A percentile compares a stretch with the other conserved stretches of the same genome.
phyloP scores from a whole-genome alignment of 2,329 filamentous ascomycete genomes.

The Colletotrichum endophyticum region DNA sequence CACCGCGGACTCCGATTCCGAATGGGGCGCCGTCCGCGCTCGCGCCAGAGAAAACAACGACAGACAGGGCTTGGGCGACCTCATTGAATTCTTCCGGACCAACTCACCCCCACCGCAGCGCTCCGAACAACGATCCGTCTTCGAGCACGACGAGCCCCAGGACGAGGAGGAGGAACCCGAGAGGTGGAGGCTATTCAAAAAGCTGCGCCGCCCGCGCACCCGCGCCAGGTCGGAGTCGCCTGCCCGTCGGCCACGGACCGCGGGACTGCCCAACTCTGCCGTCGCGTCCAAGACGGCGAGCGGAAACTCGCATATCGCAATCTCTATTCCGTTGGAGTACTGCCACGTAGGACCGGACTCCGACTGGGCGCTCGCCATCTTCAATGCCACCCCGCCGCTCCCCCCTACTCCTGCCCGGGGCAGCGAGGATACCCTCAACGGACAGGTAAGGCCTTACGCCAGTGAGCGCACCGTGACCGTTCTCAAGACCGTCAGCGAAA shows the following conservation, averaged over 20 bases:
- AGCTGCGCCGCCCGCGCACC: slow-evolving; percentile 24
- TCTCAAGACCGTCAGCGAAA: slow-evolving; percentile 40
- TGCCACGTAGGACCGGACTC: slow-evolving; percentile 42
- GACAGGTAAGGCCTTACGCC: slow-evolving; percentile 19
- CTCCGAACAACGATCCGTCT: slow-evolving; percentile 23
- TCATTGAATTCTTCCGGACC: slow-evolving; percentile 20
- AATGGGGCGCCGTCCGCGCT: slow-evolving; percentile 14
- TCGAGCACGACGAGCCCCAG: slow-evolving; percentile 27
- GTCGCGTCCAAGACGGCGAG: slow-evolving; percentile 57
- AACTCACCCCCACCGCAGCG: slow-evolving; percentile 5
- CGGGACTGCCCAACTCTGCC: slow-evolving; percentile 57
- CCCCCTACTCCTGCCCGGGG: slow-evolving; percentile 12
- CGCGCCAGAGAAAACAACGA: slow-evolving; percentile 20
- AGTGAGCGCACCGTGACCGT: slow-evolving; percentile 29
- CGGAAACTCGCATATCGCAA: slow-evolving; percentile 64
- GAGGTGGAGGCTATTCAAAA: slow-evolving; percentile 47
- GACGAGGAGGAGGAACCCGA: slow-evolving; percentile 31
- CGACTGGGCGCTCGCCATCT: slow-evolving; percentile 20
- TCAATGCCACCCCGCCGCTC: slow-evolving; percentile 27
- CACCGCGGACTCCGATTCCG: neutral
- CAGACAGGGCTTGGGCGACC: slow-evolving; percentile 16
- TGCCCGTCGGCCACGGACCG: slow-evolving; percentile 15
- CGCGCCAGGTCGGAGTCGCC: slow-evolving; percentile 28
- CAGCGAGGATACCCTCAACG: neutral
- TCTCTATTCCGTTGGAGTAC: slow-evolving; percentile 61